phyloP scores from a whole-genome alignment of 192 early-diverging fungal genomes.

The Podila verticillata region DNA sequence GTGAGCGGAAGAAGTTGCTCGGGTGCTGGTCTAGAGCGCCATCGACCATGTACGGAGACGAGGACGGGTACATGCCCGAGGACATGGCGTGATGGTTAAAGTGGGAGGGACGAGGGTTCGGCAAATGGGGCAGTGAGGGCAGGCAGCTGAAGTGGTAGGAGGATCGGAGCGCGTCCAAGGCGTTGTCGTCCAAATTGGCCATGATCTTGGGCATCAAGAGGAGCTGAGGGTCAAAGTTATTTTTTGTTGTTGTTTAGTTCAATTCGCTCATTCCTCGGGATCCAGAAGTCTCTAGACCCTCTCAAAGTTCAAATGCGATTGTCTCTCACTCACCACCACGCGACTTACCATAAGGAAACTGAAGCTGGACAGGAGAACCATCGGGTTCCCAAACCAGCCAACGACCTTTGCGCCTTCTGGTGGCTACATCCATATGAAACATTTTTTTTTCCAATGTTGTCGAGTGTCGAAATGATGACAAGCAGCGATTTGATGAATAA shows the following conservation, averaged over 20 bases:
- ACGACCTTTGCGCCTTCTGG: constrained; percentile 27
- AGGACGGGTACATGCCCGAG: background rate
- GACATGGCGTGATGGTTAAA: background rate
- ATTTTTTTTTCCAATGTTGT: background rate
- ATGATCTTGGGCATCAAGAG: constrained; percentile 36
- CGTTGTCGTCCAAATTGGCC: constrained; percentile 23
- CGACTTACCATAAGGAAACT: constrained; percentile 25
- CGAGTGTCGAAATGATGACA: background rate
- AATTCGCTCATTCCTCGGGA: too few relatives aligned
- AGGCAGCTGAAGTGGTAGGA: constrained; percentile 23
- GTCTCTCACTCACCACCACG: too few relatives aligned
- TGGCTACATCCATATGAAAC: constrained; percentile 7
- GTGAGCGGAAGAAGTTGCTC: constrained; percentile 1
- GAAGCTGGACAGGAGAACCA: constrained; percentile 36
- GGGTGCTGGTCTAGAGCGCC: background rate
- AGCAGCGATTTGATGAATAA: too few relatives aligned
- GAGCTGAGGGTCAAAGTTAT: constrained; percentile 5
- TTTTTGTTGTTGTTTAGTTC: background rate
- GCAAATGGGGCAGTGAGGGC: background rate
- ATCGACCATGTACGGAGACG: constrained; percentile 1
- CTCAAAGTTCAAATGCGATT: too few relatives aligned
- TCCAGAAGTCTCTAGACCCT: too few relatives aligned
- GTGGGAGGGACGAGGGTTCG: too few relatives aligned
- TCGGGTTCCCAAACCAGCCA: constrained; percentile 24
- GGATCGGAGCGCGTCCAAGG: constrained; percentile 15